Evolutionary conservation across 257 asterid genomes (phyloP).

Genomic region (Nicotiana benthamiana): DNA sequence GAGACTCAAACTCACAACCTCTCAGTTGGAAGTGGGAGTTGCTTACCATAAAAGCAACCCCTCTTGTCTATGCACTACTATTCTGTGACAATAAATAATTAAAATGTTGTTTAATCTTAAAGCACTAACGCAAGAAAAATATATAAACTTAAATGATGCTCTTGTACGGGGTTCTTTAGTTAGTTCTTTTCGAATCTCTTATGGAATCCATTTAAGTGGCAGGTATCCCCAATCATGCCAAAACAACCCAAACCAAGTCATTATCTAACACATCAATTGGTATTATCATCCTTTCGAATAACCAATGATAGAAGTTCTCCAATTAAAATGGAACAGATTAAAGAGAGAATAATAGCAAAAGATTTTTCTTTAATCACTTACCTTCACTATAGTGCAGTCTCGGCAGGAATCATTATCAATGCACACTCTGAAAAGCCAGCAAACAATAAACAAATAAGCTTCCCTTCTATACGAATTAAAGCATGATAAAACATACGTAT

Average conservation of each 20-base stretch:
- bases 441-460: background rate
- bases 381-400: slow-evolving; percentile 84
- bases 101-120: background rate
- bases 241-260: background rate
- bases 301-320: too few relatives aligned
- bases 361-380: slow-evolving; percentile 11
- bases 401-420: slow-evolving; percentile 60
- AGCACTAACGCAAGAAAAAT: background rate
- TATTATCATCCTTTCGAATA: too few relatives aligned
- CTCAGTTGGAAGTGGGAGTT: too few relatives aligned
- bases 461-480: background rate
- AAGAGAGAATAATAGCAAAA: background rate
- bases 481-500: too few relatives aligned
- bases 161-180: background rate
- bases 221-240: background rate
- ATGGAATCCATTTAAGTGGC: background rate
- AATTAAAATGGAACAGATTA: background rate
- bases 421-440: slow-evolving; percentile 52
- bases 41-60: too few relatives aligned
- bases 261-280: background rate
- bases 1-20: too few relatives aligned
- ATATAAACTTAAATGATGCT: background rate
- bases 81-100: background rate
- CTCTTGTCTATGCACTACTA: too few relatives aligned
- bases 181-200: background rate